phyloP scores from a whole-genome alignment of 495 filamentous ascomycete species.

The Coniosporium apollinis region DNA sequence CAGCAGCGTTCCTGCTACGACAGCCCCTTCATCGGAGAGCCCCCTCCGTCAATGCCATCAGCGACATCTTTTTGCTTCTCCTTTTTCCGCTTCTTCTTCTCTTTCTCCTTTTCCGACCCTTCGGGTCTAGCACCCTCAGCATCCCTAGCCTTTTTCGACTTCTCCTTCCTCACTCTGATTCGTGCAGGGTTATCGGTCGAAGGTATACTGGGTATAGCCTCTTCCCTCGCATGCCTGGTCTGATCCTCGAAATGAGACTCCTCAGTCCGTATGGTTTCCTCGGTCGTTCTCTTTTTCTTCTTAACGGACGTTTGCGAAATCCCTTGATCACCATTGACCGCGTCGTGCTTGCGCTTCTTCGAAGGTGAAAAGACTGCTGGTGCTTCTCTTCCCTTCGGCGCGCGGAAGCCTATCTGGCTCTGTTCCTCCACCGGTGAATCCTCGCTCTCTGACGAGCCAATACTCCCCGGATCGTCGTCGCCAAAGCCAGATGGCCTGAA shows the following conservation, averaged over 20 bases:
- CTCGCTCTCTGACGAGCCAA: conserved; percentile 29
- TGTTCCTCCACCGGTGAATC: conserved; percentile 27
- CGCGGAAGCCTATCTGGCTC: conserved; percentile 2
- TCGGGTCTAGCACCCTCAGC: neutral
- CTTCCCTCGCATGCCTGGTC: conserved; percentile 2
- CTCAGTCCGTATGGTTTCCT: neutral
- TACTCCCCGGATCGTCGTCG: conserved; percentile 25
- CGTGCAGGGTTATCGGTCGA: neutral
- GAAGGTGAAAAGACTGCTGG: conserved; percentile 1
- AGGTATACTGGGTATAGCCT: conserved; percentile 1
- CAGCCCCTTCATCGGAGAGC: too few relatives aligned
- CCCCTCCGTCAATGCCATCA: too few relatives aligned
- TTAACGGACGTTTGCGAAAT: conserved; percentile 8
- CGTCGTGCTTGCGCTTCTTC: conserved; percentile 13
- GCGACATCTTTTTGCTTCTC: conserved; percentile 5
- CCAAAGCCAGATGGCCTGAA: conserved; percentile 38
- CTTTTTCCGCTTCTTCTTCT: conserved; percentile 7
- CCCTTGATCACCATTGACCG: conserved; percentile 3
- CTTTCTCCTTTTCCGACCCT: neutral
- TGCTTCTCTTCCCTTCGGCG: conserved; percentile 2
- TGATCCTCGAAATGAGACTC: neutral
- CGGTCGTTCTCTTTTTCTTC: conserved; percentile 12
- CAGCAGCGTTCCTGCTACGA: too few relatives aligned
- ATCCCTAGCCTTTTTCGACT: conserved; percentile 6
- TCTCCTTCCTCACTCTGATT: conserved; percentile 1